These are phyloP conservation scores for Sphagnurus paluster DNA, from an alignment of 1,284 basidiomycete species.

Conservation along the genomic window DNA sequence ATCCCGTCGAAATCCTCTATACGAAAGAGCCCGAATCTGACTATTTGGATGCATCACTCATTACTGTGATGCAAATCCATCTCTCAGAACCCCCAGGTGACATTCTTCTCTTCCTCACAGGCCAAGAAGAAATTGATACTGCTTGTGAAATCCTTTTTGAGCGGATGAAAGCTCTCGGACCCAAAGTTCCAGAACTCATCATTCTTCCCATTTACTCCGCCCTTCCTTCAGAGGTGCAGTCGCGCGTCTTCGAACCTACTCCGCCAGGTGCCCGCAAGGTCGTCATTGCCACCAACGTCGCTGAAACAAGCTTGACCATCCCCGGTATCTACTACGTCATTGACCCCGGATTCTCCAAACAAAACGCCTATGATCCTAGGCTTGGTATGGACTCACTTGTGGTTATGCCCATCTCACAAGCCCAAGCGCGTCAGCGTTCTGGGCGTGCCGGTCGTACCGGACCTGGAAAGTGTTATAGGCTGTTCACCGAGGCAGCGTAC, in stretches of 20 bases:
- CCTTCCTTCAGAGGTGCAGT: slow-evolving; percentile 96
- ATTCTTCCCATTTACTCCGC: slow-evolving; percentile 98
- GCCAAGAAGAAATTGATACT: slow-evolving; percentile 99
- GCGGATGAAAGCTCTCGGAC: slow-evolving; percentile 96
- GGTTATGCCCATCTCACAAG: slow-evolving; percentile 99
- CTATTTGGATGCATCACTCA: slow-evolving; percentile 96
- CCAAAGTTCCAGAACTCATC: slow-evolving; percentile 95
- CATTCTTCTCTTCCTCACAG: slow-evolving; percentile 95
- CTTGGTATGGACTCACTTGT: slow-evolving; percentile 99
- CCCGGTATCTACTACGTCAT: slow-evolving; percentile 99
- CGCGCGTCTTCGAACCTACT: slow-evolving; percentile 95
- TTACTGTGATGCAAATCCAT: slow-evolving; percentile 99
- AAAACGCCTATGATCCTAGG: slow-evolving; percentile 97
- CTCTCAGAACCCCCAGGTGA: slow-evolving; percentile 97
- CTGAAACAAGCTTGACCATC: slow-evolving; percentile 97
- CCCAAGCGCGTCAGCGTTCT: slow-evolving; percentile 92
- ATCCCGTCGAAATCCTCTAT: slow-evolving; percentile 96
- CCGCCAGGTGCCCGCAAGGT: slow-evolving; percentile 97
- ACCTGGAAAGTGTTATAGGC: slow-evolving; percentile 96
- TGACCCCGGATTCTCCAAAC: slow-evolving; percentile 98
- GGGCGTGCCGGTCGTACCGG: slow-evolving; percentile 98
- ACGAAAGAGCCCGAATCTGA: slow-evolving; percentile 99
- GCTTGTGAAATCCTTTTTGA: slow-evolving; percentile 96
- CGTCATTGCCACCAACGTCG: slow-evolving; percentile 98
- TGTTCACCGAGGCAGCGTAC: slow-evolving; percentile 98